These are phyloP conservation scores for Neohortaea acidophila DNA, from an alignment of 495 filamentous ascomycete species.

Conservation along the genomic window DNA sequence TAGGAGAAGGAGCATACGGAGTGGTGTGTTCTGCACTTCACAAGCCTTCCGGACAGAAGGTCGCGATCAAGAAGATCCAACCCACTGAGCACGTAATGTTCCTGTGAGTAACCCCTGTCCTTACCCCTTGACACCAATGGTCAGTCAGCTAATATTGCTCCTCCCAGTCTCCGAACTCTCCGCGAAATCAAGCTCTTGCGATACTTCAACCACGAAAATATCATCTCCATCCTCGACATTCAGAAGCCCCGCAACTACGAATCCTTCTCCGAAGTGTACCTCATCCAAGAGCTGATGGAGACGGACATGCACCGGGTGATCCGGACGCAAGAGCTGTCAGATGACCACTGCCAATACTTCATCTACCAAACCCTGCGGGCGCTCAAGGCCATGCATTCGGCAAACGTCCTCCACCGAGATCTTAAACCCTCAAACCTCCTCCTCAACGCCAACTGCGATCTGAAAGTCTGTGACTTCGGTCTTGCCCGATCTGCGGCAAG, in stretches of 20 bases:
- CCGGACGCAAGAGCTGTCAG: constrained; percentile 70
- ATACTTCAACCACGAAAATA: constrained; percentile 99
- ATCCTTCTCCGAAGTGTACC: constrained; percentile 93
- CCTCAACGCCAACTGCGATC: constrained; percentile 95
- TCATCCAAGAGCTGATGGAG: constrained; percentile 99
- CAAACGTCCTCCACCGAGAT: constrained; percentile 92
- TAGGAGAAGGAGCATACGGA: constrained; percentile 96
- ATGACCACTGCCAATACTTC: constrained; percentile 50
- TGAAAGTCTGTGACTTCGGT: constrained; percentile 98
- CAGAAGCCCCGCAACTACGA: constrained; percentile 95
- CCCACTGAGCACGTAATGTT: constrained; percentile 96
- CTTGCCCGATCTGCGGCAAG: constrained; percentile 89
- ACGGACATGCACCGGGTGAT: constrained; percentile 99
- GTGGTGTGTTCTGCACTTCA: constrained; percentile 98
- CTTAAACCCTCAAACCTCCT: constrained; percentile 93
- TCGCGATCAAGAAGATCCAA: constrained; percentile 99
- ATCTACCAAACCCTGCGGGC: constrained; percentile 47
- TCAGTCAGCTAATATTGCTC: background rate
- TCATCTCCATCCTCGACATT: constrained; percentile 98
- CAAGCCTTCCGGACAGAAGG: constrained; percentile 96
- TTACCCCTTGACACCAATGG: background rate
- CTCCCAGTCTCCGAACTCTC: constrained; percentile 66
- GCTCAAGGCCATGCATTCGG: constrained; percentile 96
- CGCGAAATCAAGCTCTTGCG: constrained; percentile 98
- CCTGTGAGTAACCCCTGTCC: background rate